Conservation (phyloP, 441 rosid genomes). For the Heliophila coronopifolia region DNA sequence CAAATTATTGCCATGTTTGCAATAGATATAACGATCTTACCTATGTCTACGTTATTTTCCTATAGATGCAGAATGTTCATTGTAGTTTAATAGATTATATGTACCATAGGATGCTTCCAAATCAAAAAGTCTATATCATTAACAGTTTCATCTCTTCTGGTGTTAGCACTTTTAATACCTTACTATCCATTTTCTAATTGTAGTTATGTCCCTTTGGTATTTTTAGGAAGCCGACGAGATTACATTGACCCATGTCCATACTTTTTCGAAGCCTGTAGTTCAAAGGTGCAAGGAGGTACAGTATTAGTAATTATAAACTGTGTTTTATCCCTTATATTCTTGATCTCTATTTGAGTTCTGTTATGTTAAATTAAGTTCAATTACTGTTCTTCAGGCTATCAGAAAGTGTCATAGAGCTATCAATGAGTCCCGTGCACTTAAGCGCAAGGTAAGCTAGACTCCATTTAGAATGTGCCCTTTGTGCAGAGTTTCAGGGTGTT, state of each 20-base stretch:
- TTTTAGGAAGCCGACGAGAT: slow-evolving; percentile 81
- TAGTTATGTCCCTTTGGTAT: slow-evolving; percentile 22
- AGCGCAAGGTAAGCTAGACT: slow-evolving; percentile 68
- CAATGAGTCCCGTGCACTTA: slow-evolving; percentile 91
- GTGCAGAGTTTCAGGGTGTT: slow-evolving; percentile 23
- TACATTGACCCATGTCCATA: slow-evolving; percentile 51
- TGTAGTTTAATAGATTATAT: slow-evolving; percentile 4
- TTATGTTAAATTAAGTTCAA: slow-evolving; percentile 14
- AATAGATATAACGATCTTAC: background rate
- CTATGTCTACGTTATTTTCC: slow-evolving; percentile 5
- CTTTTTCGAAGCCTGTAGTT: slow-evolving; percentile 59
- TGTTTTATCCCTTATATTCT: background rate
- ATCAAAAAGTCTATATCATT: background rate
- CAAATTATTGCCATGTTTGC: slow-evolving; percentile 4
- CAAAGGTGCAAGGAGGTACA: slow-evolving; percentile 87
- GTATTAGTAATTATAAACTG: slow-evolving; percentile 16
- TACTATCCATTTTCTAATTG: slow-evolving; percentile 16
- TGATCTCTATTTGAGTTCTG: slow-evolving; percentile 7
- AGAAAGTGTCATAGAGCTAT: slow-evolving; percentile 87
- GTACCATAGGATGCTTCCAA: slow-evolving; percentile 1
- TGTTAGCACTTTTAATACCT: background rate
- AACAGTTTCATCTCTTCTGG: background rate
- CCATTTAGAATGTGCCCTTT: slow-evolving; percentile 1
- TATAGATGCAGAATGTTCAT: background rate
- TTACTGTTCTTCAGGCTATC: slow-evolving; percentile 51